A percentile compares a stretch with the other conserved stretches of the same genome.
These are phyloP conservation scores for Eleusine coracana DNA, from an alignment of 176 grass and related monocot genomes.

Conservation along the genomic window DNA sequence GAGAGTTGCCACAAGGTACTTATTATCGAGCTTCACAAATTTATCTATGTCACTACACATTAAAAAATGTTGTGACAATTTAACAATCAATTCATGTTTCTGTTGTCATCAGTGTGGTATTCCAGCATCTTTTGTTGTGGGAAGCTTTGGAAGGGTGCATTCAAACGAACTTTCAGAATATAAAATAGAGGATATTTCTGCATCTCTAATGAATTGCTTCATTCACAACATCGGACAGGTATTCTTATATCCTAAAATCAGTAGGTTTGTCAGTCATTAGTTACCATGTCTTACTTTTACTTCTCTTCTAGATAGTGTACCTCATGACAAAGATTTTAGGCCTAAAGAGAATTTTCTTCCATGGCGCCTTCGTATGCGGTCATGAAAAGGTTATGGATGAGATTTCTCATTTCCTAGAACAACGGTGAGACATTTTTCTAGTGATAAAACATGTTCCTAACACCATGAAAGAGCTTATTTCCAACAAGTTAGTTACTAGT, in stretches of 20 bases:
- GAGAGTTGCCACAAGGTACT: constrained; percentile 85
- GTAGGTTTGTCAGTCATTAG: neutral
- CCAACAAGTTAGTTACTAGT: neutral
- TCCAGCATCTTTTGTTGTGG: constrained; percentile 84
- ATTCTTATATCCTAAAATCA: constrained; percentile 35
- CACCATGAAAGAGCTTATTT: too few species aligned
- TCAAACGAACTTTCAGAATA: constrained; percentile 90
- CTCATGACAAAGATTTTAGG: constrained; percentile 94
- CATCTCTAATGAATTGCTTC: constrained; percentile 88
- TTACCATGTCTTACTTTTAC: constrained; percentile 5
- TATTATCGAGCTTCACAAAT: neutral
- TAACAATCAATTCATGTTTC: neutral
- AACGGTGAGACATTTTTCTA: constrained; percentile 59
- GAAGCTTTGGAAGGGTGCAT: constrained; percentile 91
- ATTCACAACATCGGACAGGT: constrained; percentile 96
- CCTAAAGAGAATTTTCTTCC: constrained; percentile 91
- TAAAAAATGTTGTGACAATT: too few species aligned
- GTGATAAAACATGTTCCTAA: too few species aligned
- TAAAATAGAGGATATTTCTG: constrained; percentile 84
- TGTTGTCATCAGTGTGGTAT: constrained; percentile 68
- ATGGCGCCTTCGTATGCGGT: constrained; percentile 90
- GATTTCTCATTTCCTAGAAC: constrained; percentile 88
- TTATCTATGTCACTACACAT: too few species aligned
- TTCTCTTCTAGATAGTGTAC: constrained; percentile 80
- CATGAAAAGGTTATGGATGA: constrained; percentile 94